Conservation (phyloP, 2,329 filamentous ascomycete species). For the Cladosporium austrohemisphaericum region DNA sequence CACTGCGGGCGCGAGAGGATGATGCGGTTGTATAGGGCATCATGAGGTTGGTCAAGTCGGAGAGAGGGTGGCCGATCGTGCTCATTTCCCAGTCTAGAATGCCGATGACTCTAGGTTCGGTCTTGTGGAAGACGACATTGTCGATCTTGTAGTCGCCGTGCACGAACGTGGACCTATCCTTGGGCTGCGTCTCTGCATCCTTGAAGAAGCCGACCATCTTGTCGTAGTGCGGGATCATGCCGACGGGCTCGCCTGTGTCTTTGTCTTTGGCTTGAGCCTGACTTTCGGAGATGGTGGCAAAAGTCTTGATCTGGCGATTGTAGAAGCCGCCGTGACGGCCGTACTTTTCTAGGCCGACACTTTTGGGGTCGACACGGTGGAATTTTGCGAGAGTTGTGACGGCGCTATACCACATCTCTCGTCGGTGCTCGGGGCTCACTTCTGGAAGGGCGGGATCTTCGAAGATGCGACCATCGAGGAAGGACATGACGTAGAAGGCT, state of each 20-base stretch:
- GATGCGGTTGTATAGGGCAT: conserved; percentile 42
- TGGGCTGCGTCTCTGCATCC: conserved; percentile 65
- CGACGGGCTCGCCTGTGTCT: conserved; percentile 72
- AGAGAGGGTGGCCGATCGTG: conserved; percentile 92
- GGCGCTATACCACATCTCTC: conserved; percentile 80
- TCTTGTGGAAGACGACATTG: conserved; percentile 71
- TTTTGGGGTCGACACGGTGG: conserved; percentile 66
- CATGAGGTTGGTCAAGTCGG: conserved; percentile 79
- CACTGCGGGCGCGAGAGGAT: conserved; percentile 35
- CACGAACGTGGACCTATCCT: conserved; percentile 73
- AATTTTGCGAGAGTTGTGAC: conserved; percentile 79
- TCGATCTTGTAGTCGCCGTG: conserved; percentile 93
- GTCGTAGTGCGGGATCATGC: conserved; percentile 76
- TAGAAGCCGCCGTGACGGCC: conserved; percentile 78
- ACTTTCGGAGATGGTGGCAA: conserved; percentile 70
- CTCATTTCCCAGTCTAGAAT: conserved; percentile 99
- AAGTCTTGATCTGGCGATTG: conserved; percentile 77
- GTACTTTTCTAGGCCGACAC: conserved; percentile 67
- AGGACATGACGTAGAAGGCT: conserved; percentile 96
- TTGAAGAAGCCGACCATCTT: conserved; percentile 77
- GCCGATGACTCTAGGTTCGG: conserved; percentile 81
- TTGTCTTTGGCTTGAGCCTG: conserved; percentile 74
- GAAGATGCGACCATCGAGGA: conserved; percentile 88
- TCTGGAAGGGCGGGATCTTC: conserved; percentile 80
- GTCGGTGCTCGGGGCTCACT: conserved; percentile 64